These are phyloP conservation scores for Vitis riparia DNA, from an alignment of 164 flowering plant species.

Conservation along the genomic window DNA sequence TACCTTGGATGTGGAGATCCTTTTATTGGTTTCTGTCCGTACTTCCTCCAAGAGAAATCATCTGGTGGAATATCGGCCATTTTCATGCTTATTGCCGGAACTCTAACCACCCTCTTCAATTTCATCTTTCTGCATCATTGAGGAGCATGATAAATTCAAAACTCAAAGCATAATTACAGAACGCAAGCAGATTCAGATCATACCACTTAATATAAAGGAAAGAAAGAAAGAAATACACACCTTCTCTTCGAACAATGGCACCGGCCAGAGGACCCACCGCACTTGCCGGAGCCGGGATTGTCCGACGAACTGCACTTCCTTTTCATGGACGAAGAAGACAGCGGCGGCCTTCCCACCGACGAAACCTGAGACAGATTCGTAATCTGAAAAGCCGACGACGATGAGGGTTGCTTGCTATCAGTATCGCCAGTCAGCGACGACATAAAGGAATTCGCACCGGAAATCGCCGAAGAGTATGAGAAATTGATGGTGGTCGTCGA, in stretches of 20 bases:
- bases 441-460: slow-evolving; percentile 38
- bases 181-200: neutral
- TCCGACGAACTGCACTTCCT: slow-evolving; percentile 68
- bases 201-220: neutral
- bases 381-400: slow-evolving; percentile 54
- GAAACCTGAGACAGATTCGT: slow-evolving; percentile 50
- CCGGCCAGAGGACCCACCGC: slow-evolving; percentile 51
- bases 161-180: neutral
- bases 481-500: slow-evolving; percentile 46
- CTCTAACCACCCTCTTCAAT: slow-evolving; percentile 73
- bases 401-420: slow-evolving; percentile 41
- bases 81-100: slow-evolving; percentile 89
- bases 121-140: slow-evolving; percentile 53
- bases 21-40: slow-evolving; percentile 95
- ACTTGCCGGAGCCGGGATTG: slow-evolving; percentile 49
- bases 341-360: slow-evolving; percentile 55
- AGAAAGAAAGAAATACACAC: slow-evolving; percentile 24
- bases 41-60: slow-evolving; percentile 95
- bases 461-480: slow-evolving; percentile 37
- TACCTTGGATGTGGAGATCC: slow-evolving; percentile 98
- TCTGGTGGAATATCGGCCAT: slow-evolving; percentile 94
- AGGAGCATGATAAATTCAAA: neutral
- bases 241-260: slow-evolving; percentile 92
- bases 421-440: slow-evolving; percentile 67
- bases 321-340: slow-evolving; percentile 57